Base-by-base conservation (phyloP, 768 basidiomycete genomes). In the Leccinum uliginosum region DNA sequence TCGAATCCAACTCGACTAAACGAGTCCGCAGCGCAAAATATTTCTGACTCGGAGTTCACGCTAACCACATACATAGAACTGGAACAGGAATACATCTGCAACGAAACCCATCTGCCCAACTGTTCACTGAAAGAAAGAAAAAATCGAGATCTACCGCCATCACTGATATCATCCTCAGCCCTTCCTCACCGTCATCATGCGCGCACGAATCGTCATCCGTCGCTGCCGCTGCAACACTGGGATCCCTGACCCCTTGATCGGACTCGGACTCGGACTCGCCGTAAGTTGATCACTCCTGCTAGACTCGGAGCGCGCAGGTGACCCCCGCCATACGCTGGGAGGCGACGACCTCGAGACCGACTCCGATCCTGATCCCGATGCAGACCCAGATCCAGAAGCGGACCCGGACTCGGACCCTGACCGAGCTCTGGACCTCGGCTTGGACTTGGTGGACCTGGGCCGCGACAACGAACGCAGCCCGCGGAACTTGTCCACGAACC, bases 161-260 rank as follows among this genome's bases (percentile, higher is more conserved):
- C 10, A 10, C 8, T 19, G 38, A 40, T 40, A 23, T 12, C 9
- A 26, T 14, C 12, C 8, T 49, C 52, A 66, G n/a, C 56, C 38
- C 44, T 61, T 67, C 57, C 48, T 67, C 49, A 59, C 57, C 4
- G 67, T 63, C 30, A 38, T 46, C 38, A 54, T 58, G 35, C 63
- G 61, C 15, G 63, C 70, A 14, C 62, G 63, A 52, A 70, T 64
- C 29, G 70, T 70, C 71, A 62, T 64, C 46, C 62, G 45, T 50
- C 70, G 58, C 51, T 66, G 46, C 43, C 70, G 58, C 46, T 68
- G 62, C 29, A 72, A 53, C 26, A 71, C 57, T 26, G 71, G 71
- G 38, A 70, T 66, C 21, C 58, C 68, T 50, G 70, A 68, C 0
- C 56, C 66, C 15, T 64, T 68, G 30, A 60, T 55, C 2, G 70